Base-by-base conservation (phyloP, 1,139 yeast genomes). In the Arxiozyma telluris region DNA sequence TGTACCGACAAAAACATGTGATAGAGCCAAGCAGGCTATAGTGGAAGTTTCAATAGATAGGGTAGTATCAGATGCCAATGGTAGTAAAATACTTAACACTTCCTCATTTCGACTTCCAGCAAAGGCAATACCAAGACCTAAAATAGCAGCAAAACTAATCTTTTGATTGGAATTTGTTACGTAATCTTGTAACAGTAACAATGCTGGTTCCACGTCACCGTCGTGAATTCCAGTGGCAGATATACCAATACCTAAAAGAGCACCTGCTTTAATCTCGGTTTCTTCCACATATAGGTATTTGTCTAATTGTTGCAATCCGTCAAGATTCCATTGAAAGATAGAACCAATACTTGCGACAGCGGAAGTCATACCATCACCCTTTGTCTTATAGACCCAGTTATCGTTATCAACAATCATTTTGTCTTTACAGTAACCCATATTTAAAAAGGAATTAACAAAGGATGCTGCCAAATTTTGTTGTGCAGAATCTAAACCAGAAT, bases 381-480 rank as follows among this genome's bases (percentile, higher is more conserved):
- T 88, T 3, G 98, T 90, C 70, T 88, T 88, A 73, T 86, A 90
- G 54, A 93, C 88, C 96, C 96, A 90, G 60, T 82, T 80, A 58
- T 85, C 94, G 60, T 83, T 88, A 49, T 87, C 87, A 58, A 84
- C 81, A 58, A 91, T 75, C 60, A 91, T 76, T 69, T 88, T 89
- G 70, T 93, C 98, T 53, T 81, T 78, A 58, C 96, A 91, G 66
- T 82, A 91, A 55, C 98, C 98, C 63, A 93, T 81, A 71, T 93
- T 94, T 61, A 90, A 79, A 68, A 91, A 89, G 4, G 93, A 87
- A 67, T 90, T 94, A 52, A 91, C 98, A 72, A 94, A 93, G 21
- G 94, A 82, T 6, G 96, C 84, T n/a, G 98, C 98, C 64, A 93
- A 77, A 69, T 91, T 93, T 71, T 93, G 98, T 68, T 90, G 91